Conservation (phyloP, 257 asterid species). For the Linaria vulgaris region DNA sequence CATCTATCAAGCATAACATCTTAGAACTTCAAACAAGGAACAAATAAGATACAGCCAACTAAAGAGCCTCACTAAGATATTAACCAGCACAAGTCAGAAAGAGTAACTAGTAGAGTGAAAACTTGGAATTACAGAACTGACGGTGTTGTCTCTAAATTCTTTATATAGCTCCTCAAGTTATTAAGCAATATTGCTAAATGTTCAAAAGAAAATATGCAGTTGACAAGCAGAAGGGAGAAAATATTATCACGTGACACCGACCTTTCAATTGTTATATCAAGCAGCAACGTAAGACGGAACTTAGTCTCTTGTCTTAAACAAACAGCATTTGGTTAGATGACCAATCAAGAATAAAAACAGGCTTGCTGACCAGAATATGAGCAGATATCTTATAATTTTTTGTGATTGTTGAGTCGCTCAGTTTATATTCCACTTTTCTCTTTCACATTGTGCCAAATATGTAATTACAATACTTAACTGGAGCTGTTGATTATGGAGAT, state of each 20-base stretch:
- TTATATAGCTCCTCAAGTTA: conserved; percentile 19
- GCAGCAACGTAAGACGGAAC: conserved; percentile 2
- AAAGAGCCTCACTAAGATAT: background rate
- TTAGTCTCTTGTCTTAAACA: background rate
- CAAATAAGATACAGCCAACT: background rate
- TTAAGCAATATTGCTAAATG: conserved; percentile 10
- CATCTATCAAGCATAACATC: conserved; percentile 11
- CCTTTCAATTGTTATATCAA: background rate
- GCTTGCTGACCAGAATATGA: too few species aligned
- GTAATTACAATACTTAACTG: too few species aligned
- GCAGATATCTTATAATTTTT: too few species aligned
- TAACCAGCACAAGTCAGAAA: conserved; percentile 18
- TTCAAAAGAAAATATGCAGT: background rate
- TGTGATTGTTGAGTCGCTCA: too few species aligned
- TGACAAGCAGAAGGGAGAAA: background rate
- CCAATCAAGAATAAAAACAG: too few species aligned
- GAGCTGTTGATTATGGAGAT: too few species aligned
- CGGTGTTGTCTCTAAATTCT: conserved; percentile 7
- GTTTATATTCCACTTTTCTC: too few species aligned
- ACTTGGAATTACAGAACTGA: conserved; percentile 9
- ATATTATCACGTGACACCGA: too few species aligned
- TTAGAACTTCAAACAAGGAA: conserved; percentile 6
- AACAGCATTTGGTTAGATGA: too few species aligned
- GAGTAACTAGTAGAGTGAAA: conserved; percentile 8
- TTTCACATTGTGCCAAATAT: too few species aligned